These are phyloP conservation scores for Leishmania turanica DNA, from an alignment of 208 protist species.

Conservation along the genomic window DNA sequence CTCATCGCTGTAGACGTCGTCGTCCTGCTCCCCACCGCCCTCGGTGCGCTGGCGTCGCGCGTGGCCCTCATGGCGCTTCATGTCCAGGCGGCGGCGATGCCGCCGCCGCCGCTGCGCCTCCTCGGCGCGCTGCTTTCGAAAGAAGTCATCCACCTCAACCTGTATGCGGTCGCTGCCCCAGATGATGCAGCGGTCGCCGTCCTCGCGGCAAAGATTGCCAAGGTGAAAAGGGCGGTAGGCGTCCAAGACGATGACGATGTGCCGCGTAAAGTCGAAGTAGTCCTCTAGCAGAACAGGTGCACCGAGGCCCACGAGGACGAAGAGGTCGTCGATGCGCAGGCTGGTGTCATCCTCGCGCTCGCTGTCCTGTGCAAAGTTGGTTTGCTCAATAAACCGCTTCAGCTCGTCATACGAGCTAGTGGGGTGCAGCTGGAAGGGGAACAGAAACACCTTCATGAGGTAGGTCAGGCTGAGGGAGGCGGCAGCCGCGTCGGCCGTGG, in stretches of 20 bases:
- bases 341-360: conserved; percentile 30
- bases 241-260: conserved; percentile 84
- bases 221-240: conserved; percentile 78
- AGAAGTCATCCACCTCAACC: conserved; percentile 79
- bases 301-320: conserved; percentile 81
- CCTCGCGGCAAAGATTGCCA: conserved; percentile 60
- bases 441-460: conserved; percentile 70
- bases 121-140: conserved; percentile 37
- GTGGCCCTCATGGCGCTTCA: conserved; percentile 2
- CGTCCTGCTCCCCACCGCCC: not conserved
- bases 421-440: conserved; percentile 85
- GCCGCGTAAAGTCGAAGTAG: conserved; percentile 69
- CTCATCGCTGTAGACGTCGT: conserved; percentile 21
- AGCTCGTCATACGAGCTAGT: conserved; percentile 66
- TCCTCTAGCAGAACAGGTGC: conserved; percentile 48
- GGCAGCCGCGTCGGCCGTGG: conserved; percentile 77
- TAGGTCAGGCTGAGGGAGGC: conserved; percentile 70
- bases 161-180: conserved; percentile 67
- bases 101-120: conserved; percentile 38
- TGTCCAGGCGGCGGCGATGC: conserved; percentile 25
- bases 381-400: conserved; percentile 44
- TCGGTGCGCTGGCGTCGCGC: conserved; percentile 17
- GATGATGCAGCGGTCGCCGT: conserved; percentile 57
- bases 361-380: conserved; percentile 64
- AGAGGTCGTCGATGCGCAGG: conserved; percentile 57